Percentiles rank a stretch among this genome's conserved stretches.
phyloP scores from a whole-genome alignment of 106 monocot genomes.

The Vanilla planifolia region DNA sequence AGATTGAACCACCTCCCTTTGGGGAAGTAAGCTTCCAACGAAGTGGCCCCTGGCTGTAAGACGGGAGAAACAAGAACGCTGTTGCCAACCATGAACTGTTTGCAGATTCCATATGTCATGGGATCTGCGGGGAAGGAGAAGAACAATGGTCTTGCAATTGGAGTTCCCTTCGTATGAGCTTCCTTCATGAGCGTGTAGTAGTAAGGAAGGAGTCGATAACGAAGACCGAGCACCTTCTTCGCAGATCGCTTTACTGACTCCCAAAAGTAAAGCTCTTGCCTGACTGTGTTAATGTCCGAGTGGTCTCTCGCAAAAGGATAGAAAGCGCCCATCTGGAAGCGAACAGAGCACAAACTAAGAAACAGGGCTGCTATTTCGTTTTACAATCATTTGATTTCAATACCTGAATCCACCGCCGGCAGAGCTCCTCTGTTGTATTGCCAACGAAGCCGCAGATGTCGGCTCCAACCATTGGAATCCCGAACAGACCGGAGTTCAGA shows the following conservation, averaged over 20 bases:
- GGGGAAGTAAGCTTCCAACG: conserved; percentile 7
- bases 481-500: conserved; percentile 56
- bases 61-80: conserved; percentile 12
- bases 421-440: conserved; percentile 59
- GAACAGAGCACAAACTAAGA: too few relatives aligned
- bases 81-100: conserved; percentile 51
- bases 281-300: conserved; percentile 14
- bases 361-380: too few relatives aligned
- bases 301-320: conserved; percentile 77
- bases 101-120: conserved; percentile 29
- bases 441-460: conserved; percentile 71
- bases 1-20: conserved; percentile 20
- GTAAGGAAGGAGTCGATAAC: conserved; percentile 67
- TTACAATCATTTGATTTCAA: too few relatives aligned
- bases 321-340: conserved; percentile 79
- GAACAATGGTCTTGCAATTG: conserved; percentile 68
- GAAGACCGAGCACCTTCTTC: conserved; percentile 52
- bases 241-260: conserved; percentile 42
- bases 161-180: conserved; percentile 51
- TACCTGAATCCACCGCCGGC: conserved; percentile 74
- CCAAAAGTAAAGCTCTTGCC: conserved; percentile 65
- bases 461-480: conserved; percentile 76
- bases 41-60: background rate
- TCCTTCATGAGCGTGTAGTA: conserved; percentile 71
- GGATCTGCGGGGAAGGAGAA: conserved; percentile 60